These are phyloP conservation scores for Thermomucor indicae-seudaticae DNA, from an alignment of 371 early-diverging fungal genomes.

Conservation along the genomic window DNA sequence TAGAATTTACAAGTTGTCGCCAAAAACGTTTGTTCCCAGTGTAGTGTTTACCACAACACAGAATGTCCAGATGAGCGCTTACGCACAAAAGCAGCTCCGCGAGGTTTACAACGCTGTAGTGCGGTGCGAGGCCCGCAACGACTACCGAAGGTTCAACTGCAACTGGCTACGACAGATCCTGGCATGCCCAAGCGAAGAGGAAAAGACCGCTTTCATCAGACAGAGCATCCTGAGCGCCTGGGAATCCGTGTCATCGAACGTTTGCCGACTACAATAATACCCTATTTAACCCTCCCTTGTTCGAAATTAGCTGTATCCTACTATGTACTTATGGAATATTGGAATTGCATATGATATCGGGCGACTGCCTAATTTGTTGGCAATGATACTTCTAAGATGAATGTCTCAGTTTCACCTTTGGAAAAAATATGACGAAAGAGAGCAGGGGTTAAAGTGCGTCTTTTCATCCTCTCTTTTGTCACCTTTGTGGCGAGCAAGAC, in stretches of 20 bases:
- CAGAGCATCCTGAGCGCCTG: conserved; percentile 38
- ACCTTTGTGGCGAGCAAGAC: no score
- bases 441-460: no score
- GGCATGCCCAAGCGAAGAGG: conserved; percentile 30
- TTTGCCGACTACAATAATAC: conserved; percentile 35
- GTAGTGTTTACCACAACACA: conserved; percentile 53
- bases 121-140: conserved; percentile 44
- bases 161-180: conserved; percentile 52
- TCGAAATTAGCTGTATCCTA: no score
- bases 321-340: no score
- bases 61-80: conserved; percentile 43
- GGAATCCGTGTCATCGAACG: conserved; percentile 26
- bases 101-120: conserved; percentile 53
- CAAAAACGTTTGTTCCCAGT: conserved; percentile 42
- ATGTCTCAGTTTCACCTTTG: no score
- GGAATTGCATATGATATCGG: no score
- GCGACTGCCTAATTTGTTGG: no score
- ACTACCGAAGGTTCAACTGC: conserved; percentile 49
- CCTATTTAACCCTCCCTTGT: no score
- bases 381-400: no score
- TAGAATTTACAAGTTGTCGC: conserved; percentile 32
- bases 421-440: no score
- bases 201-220: conserved; percentile 35
- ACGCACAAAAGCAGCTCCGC: conserved; percentile 49
- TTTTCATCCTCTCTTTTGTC: no score